Percentiles rank a stretch among this genome's conserved stretches.
phyloP scores from a whole-genome alignment of 257 asterid genomes.

The Plantago elongata region DNA sequence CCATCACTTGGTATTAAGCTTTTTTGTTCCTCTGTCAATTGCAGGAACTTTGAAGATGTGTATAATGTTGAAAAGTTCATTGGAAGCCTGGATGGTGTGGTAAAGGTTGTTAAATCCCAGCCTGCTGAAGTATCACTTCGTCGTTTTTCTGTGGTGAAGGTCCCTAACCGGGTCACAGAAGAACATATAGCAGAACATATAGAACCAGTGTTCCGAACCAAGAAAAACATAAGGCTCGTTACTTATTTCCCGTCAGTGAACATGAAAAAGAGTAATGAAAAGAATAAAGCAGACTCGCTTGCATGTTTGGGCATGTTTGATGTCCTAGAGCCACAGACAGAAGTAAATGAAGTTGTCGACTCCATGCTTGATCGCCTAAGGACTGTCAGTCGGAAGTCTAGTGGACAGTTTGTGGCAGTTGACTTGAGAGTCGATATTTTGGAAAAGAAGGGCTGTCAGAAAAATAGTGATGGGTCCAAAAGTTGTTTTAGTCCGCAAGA shows the following conservation, averaged over 20 bases:
- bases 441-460: slow-evolving; percentile 72
- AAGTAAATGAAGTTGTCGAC: slow-evolving; percentile 80
- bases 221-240: slow-evolving; percentile 75
- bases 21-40: slow-evolving; percentile 14
- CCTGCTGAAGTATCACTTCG: slow-evolving; percentile 55
- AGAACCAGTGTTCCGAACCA: slow-evolving; percentile 61
- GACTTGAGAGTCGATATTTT: slow-evolving; percentile 82
- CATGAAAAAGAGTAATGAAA: slow-evolving; percentile 70
- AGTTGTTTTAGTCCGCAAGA: slow-evolving; percentile 63
- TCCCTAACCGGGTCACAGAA: slow-evolving; percentile 81
- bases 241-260: slow-evolving; percentile 86
- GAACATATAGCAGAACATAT: slow-evolving; percentile 60
- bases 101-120: slow-evolving; percentile 59
- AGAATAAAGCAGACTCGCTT: slow-evolving; percentile 47
- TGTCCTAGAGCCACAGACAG: slow-evolving; percentile 65
- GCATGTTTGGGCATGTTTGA: slow-evolving; percentile 96
- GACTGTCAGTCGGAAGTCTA: slow-evolving; percentile 64
- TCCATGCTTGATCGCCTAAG: slow-evolving; percentile 76
- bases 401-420: slow-evolving; percentile 81
- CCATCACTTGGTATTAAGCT: background rate
- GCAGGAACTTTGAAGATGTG: slow-evolving; percentile 58
- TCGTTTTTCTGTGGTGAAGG: slow-evolving; percentile 71
- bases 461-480: slow-evolving; percentile 42
- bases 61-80: slow-evolving; percentile 52
- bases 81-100: slow-evolving; percentile 53